Evolutionary conservation across 1,284 basidiomycete species (phyloP).

Genomic region (Ustilago bromivora): DNA sequence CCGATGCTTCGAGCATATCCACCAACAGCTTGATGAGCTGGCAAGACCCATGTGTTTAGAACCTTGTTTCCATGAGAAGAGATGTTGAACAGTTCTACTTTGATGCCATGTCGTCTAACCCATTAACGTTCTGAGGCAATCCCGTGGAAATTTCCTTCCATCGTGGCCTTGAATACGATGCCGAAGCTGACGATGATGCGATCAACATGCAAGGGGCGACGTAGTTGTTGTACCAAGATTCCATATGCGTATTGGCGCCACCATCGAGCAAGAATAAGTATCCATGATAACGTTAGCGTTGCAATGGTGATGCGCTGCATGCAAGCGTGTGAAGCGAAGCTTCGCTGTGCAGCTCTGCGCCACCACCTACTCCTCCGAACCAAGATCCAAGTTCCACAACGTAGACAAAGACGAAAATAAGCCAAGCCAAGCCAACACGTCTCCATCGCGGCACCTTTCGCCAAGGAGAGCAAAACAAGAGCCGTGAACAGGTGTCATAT

Average conservation of each 20-base stretch:
- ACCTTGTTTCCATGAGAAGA: constrained; percentile 1
- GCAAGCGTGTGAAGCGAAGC: constrained; percentile 3
- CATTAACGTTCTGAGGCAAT: neutral
- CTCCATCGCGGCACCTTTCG: neutral
- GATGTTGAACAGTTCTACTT: neutral
- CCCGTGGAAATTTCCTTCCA: neutral
- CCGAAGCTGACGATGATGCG: constrained; percentile 1
- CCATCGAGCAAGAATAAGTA: neutral
- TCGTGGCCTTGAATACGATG: neutral
- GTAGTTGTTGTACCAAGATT: neutral
- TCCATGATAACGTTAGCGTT: neutral
- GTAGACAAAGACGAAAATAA: neutral
- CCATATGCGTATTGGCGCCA: constrained; percentile 1
- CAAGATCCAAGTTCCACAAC: neutral
- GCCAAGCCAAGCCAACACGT: neutral
- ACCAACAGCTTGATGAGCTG: constrained; percentile 3
- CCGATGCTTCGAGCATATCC: constrained; percentile 1
- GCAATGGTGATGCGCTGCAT: neutral
- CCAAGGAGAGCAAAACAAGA: neutral
- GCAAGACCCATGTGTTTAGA: neutral
- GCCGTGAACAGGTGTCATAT: neutral
- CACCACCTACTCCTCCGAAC: neutral
- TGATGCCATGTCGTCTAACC: neutral
- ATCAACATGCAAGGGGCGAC: neutral
- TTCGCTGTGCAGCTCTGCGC: neutral